Percentiles rank a stretch among this genome's conserved stretches.
phyloP scores from a whole-genome alignment of 768 basidiomycete genomes.

The Boletus pseudopeckii region DNA sequence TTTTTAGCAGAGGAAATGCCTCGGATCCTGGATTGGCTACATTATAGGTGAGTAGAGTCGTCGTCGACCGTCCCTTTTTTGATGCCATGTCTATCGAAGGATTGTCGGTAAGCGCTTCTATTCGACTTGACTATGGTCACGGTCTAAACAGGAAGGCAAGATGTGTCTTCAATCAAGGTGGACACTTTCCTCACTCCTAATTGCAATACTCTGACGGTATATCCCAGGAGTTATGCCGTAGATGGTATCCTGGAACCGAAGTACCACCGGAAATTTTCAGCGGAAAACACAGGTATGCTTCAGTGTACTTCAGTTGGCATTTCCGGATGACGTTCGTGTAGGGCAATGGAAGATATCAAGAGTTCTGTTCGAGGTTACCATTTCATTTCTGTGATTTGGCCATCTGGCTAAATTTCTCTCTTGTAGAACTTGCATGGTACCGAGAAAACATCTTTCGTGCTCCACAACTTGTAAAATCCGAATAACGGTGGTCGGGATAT shows the following conservation, averaged over 20 bases:
- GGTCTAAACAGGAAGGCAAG: constrained; percentile 40
- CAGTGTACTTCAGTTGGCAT: neutral
- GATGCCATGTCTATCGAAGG: constrained; percentile 32
- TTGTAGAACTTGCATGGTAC: neutral
- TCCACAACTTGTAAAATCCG: neutral
- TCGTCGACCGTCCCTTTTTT: neutral
- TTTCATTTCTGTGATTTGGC: neutral
- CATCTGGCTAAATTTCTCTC: neutral
- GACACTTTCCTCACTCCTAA: neutral
- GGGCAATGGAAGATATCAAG: constrained; percentile 80
- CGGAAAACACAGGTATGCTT: constrained; percentile 55
- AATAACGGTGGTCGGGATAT: neutral
- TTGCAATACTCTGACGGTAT: neutral
- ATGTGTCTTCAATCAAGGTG: constrained; percentile 83
- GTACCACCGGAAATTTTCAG: constrained; percentile 29
- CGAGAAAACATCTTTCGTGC: neutral
- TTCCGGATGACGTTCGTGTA: constrained; percentile 26
- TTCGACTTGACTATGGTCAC: neutral
- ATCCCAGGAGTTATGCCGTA: constrained; percentile 62
- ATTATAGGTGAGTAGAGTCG: constrained; percentile 57
- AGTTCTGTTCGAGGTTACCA: constrained; percentile 66
- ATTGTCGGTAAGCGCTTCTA: constrained; percentile 58
- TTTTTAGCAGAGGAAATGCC: constrained; percentile 82
- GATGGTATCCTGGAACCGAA: constrained; percentile 53
- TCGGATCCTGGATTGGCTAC: constrained; percentile 70